phyloP scores from a whole-genome alignment of 331 rosid genomes.

The Quercus lobata region DNA sequence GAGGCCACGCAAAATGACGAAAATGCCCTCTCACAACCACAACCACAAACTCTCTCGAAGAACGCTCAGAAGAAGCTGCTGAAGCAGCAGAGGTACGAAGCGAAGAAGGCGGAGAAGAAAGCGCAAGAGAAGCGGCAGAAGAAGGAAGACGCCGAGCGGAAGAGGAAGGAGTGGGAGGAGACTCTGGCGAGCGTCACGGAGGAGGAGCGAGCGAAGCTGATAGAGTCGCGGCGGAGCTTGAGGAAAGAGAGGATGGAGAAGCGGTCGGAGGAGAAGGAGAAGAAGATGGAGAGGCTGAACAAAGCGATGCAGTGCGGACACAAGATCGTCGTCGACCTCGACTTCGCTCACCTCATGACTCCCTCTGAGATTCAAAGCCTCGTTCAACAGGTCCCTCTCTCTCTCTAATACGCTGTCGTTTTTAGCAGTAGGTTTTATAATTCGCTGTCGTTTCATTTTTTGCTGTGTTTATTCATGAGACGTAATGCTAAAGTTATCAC shows the following conservation, averaged over 20 bases:
- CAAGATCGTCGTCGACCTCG: conserved; percentile 73
- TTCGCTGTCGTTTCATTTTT: background rate
- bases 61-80: conserved; percentile 69
- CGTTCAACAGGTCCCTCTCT: conserved; percentile 60
- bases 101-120: conserved; percentile 83
- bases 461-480: background rate
- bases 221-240: conserved; percentile 57
- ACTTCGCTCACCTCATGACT: conserved; percentile 73
- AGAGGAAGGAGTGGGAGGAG: conserved; percentile 87
- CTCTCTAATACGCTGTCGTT: background rate
- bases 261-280: conserved; percentile 52
- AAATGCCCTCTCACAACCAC: background rate
- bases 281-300: conserved; percentile 51
- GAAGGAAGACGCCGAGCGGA: conserved; percentile 53
- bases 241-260: conserved; percentile 84
- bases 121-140: conserved; percentile 58
- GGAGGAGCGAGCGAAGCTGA: conserved; percentile 62
- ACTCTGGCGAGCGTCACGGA: conserved; percentile 43
- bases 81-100: conserved; percentile 68
- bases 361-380: conserved; percentile 75
- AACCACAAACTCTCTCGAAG: conserved; percentile 42
- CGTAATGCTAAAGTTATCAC: too few relatives aligned
- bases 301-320: conserved; percentile 55
- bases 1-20: conserved; percentile 17
- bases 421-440: background rate